phyloP scores from a whole-genome alignment of 2,329 filamentous ascomycete genomes.

The Aureobasidium sp. region DNA sequence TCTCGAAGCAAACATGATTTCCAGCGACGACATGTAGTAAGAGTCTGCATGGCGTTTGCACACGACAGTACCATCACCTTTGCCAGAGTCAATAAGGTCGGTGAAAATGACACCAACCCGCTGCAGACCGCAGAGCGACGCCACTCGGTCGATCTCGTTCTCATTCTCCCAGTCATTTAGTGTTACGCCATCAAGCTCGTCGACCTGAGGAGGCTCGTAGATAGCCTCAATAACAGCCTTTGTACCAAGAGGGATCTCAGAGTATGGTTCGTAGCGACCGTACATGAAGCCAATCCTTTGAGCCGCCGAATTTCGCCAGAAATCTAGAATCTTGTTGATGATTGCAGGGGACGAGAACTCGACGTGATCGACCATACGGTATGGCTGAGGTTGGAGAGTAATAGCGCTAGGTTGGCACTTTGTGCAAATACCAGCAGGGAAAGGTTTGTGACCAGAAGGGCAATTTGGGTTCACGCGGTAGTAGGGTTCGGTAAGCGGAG shows the following conservation, averaged over 20 bases:
- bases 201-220: constrained; percentile 87
- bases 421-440: constrained; percentile 94
- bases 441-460: constrained; percentile 84
- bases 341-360: constrained; percentile 83
- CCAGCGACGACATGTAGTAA: constrained; percentile 86
- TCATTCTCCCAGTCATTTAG: constrained; percentile 80
- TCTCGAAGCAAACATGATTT: constrained; percentile 81
- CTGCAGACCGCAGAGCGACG: constrained; percentile 75
- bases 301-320: constrained; percentile 78
- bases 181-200: constrained; percentile 83
- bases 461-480: constrained; percentile 85
- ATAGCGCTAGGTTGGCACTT: constrained; percentile 98
- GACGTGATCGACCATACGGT: constrained; percentile 96
- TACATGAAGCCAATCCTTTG: constrained; percentile 89
- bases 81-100: constrained; percentile 67
- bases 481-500: constrained; percentile 85
- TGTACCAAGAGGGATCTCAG: constrained; percentile 83
- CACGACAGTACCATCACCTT: constrained; percentile 74
- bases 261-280: constrained; percentile 82
- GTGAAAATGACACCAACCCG: constrained; percentile 92
- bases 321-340: constrained; percentile 83
- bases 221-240: constrained; percentile 97
- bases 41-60: constrained; percentile 96
- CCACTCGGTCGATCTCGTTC: constrained; percentile 71
- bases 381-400: constrained; percentile 85